Base-by-base conservation (phyloP, 768 basidiomycete species). In the Mycena latifolia region DNA sequence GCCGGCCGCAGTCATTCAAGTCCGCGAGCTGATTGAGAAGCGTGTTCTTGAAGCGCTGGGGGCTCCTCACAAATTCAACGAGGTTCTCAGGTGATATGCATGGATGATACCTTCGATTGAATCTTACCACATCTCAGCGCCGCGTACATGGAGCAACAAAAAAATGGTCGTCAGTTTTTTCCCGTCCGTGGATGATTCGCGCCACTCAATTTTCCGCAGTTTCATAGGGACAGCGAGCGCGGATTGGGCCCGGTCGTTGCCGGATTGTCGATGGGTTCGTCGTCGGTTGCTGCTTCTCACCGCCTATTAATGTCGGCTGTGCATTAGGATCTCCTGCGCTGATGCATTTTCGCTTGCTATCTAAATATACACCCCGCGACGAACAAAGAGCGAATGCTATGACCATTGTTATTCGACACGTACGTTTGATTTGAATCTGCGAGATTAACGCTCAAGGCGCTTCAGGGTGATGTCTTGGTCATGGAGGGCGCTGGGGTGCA, bases 141-240 rank as follows among this genome's bases (percentile, higher is more conserved):
- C 50, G 93, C 92, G 1, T 95, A 95, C 71, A 93, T 94, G 91
- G 91, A 92, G 72, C 83, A 86, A 62, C 93, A 94, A 75, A 91
- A n/a, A 85, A 74, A 95, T 95, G 93, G 86, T 91, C 53, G 93
- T 93, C 73, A 72, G 86, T 29, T 22, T 33, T 35, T n/a, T n/a
- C n/a, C 1, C 25, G 9, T 22, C 12, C 29, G 12, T 5, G 15
- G 5, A 31, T 65, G 35, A 20, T 58, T n/a, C n/a, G n/a, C n/a
- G 12, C 29, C 28, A 11, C 56, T 57, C 37, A 72, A 45, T 27
- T 10, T 66, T 35, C 61, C 31, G 18, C 28, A 93, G 92, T 94
- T 92, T 73, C 93, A 94, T 69, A 93, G 90, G 65, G 93, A 95
- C 70, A 85, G 84, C 59, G 93, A 95, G 78, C 78, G 79, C 14